These are phyloP conservation scores for Moniliophthora roreri DNA, from an alignment of 1,284 basidiomycete genomes.

Conservation along the genomic window DNA sequence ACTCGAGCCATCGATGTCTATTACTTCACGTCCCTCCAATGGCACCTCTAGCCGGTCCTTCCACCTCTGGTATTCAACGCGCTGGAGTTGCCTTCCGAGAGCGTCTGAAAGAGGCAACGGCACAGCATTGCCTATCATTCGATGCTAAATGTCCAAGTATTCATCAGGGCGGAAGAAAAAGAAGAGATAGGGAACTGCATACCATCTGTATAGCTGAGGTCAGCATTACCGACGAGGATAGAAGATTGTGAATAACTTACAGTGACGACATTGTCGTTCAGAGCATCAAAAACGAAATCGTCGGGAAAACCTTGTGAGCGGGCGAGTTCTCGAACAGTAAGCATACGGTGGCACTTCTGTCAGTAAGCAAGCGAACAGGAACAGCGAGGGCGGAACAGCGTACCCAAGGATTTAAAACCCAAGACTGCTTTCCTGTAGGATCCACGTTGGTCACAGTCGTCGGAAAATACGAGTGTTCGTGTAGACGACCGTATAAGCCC, in stretches of 20 bases:
- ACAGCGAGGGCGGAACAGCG: slow-evolving; percentile 15
- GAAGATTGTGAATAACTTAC: slow-evolving; percentile 48
- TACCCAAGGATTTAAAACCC: slow-evolving; percentile 66
- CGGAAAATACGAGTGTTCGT: slow-evolving; percentile 52
- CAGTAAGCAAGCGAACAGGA: slow-evolving; percentile 7
- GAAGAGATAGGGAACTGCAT: neutral
- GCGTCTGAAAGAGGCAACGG: slow-evolving; percentile 62
- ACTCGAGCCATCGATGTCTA: too few relatives aligned
- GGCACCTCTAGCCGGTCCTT: slow-evolving; percentile 6
- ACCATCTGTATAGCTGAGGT: slow-evolving; percentile 11
- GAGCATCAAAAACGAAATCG: slow-evolving; percentile 57
- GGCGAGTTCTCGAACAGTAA: slow-evolving; percentile 73
- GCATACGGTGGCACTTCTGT: slow-evolving; percentile 58
- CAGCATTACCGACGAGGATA: neutral
- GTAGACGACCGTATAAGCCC: slow-evolving; percentile 55
- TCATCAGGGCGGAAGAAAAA: slow-evolving; percentile 4
- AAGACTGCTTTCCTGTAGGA: slow-evolving; percentile 72
- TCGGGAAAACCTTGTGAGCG: slow-evolving; percentile 79
- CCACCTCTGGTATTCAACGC: slow-evolving; percentile 53
- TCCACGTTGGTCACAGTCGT: slow-evolving; percentile 74
- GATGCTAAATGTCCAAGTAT: too few relatives aligned
- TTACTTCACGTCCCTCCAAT: too few relatives aligned
- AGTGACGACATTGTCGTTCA: slow-evolving; percentile 50
- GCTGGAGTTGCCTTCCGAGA: slow-evolving; percentile 58
- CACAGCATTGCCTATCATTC: slow-evolving; percentile 78